Evolutionary conservation across 768 basidiomycete genomes (phyloP).

Genomic region (Termitomyces sp.): DNA sequence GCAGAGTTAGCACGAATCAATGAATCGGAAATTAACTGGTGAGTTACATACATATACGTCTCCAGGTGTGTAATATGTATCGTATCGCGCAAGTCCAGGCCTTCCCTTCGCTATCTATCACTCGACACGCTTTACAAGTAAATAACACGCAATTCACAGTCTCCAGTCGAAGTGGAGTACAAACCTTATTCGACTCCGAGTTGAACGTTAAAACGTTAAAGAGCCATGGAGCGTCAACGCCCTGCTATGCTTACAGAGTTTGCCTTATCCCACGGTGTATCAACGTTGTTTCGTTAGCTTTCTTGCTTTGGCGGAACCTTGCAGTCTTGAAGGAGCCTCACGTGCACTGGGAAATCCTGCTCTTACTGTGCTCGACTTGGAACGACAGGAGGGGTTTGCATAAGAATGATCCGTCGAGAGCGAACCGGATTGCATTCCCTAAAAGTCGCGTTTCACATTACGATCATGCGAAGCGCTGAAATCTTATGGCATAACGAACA

Average conservation of each 20-base stretch:
- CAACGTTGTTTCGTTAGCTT: background rate
- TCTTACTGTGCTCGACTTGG: too few species aligned
- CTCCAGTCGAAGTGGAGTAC: background rate
- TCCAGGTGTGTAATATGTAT: too few species aligned
- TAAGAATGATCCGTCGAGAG: background rate
- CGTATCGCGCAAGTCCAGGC: background rate
- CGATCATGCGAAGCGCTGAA: background rate
- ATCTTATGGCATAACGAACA: background rate
- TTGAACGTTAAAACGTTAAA: too few species aligned
- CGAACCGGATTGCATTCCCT: background rate
- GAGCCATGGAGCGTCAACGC: background rate
- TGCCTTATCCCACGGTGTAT: background rate
- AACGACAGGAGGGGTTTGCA: background rate
- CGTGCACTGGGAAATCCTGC: background rate
- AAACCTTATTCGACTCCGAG: background rate
- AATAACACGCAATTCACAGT: background rate
- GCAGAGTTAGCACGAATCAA: background rate
- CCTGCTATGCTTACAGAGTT: background rate
- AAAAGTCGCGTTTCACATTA: background rate
- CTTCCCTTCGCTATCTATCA: background rate
- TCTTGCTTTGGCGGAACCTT: background rate
- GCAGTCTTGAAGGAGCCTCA: background rate
- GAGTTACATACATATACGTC: background rate
- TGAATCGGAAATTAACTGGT: constrained; percentile 13
- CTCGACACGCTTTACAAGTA: background rate